Evolutionary conservation across 805 yeast species (phyloP), one percentile per base, ranked within the genome.

Genomic region (Sugiyamaella boreocaroliniensis): DNA sequence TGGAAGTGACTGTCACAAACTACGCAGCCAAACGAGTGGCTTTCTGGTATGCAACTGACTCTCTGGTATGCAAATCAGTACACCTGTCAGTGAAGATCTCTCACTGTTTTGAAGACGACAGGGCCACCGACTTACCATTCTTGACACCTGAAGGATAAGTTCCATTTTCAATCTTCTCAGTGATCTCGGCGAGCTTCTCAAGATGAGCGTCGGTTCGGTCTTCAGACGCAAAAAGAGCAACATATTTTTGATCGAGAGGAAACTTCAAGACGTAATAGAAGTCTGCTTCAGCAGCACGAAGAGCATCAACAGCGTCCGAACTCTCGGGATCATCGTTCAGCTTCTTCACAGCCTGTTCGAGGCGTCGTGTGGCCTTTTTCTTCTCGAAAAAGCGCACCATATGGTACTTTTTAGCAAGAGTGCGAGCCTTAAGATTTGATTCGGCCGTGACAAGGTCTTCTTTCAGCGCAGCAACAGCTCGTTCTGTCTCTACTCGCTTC

Each of bases 311-410:
- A 40, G 58, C 59, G 2, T 26, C 48, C 11, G 41, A 9, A 4
- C n/a, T 40, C 12, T 54, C 62, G 16, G 63, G 61, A 29, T 64
- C 64, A 3, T 55, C 60, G 18, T 60, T 65, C 12, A 65, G 51
- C 45, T 63, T 58, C 54, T 73, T 75, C 47, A 68, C 64, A 5
- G 70, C 65, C 53, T 73, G 71, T 58, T 83, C 85, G 63, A 86
- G 80, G 53, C 74, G 78, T 64, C 96, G 78, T 22, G 80, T 60
- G 0, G 96, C 93, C 75, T 89, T 90, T 71, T 89, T 88, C 64
- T 78, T 81, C 68, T 90, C 98, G 57, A 93, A 88, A 65, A 93
- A 93, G 59, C 92, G 78, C 47, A 93, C 89, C 90, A 89, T 89
- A 65, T 89, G 97, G 67, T 93, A 93, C 70, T 84, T 86, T 59